A percentile compares a stretch with the other conserved stretches of the same genome.
Conservation (phyloP, 768 basidiomycete genomes). For the Boletellus sp. region DNA sequence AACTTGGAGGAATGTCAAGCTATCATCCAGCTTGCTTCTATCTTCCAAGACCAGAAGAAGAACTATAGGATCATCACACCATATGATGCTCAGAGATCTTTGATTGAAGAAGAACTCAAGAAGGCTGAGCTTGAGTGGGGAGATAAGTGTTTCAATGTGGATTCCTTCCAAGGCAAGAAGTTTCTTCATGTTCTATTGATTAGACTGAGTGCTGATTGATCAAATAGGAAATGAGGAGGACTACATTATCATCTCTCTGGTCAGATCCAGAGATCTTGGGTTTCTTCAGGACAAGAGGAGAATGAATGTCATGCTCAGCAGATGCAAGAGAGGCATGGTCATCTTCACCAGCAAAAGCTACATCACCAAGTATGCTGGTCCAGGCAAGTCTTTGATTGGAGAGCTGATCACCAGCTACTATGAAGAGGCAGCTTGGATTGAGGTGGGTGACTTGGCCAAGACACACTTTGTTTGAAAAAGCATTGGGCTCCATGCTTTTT, state of each 20-base stretch:
- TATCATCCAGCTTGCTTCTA: conserved; percentile 53
- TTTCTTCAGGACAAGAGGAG: conserved; percentile 64
- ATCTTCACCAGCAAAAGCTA: conserved; percentile 65
- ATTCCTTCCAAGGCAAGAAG: conserved; percentile 70
- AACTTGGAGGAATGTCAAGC: conserved; percentile 56
- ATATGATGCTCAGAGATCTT: conserved; percentile 68
- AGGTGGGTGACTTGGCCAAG: conserved; percentile 27
- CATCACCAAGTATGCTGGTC: conserved; percentile 51
- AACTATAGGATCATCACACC: conserved; percentile 72
- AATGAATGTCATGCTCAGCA: conserved; percentile 85
- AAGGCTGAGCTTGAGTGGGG: conserved; percentile 49
- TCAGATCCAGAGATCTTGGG: conserved; percentile 59
- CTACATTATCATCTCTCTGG: conserved; percentile 68
- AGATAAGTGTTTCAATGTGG: conserved; percentile 73
- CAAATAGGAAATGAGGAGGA: conserved; percentile 80
- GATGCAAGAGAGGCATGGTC: conserved; percentile 76
- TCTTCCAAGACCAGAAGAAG: conserved; percentile 48
- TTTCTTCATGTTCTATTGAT: neutral
- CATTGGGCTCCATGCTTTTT: neutral
- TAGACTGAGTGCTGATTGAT: neutral
- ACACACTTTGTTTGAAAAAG: conserved; percentile 17
- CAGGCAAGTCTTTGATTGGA: conserved; percentile 43
- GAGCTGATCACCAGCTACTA: conserved; percentile 30
- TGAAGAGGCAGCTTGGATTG: conserved; percentile 36
- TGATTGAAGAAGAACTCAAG: conserved; percentile 57